Evolutionary conservation across 306 rosid species (phyloP), one percentile per base, ranked within the genome.

Genomic region (Ceratonia siliqua): DNA sequence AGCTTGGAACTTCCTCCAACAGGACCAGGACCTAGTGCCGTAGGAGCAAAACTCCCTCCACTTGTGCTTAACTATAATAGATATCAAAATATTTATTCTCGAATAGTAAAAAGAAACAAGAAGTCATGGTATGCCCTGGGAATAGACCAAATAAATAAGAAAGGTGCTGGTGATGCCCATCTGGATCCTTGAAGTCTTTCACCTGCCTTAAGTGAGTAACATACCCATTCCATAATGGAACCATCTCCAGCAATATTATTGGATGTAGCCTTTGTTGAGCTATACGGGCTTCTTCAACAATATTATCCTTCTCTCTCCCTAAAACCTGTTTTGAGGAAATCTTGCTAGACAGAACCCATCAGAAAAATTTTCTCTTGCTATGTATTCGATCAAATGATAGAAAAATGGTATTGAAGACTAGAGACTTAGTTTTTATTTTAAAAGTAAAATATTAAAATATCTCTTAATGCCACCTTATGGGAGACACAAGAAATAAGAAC

Each of bases 181-280:
- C 92, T 61, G 82, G 94, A 75, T 91, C 94, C 76, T 87, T 49
- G 66, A 91, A 91, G 59, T 89, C 89, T 59, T 84, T 73, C 41
- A 78, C 87, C 94, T 91, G 88, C 41, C 55, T 32, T 49, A 69
- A 58, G 75, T 54, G 42, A 62, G 38, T 53, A 15, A 53, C 85
- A 68, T 82, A 89, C 95, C 92, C 95, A 91, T 82, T 91, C 94
- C 97, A 91, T 81, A 33, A 91, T 83, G 79, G 91, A 78, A 82
- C 97, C 97, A 75, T 91, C 94, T 59, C 67, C 27, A 32, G 90
- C 83, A 76, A 91, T 82, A 52, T 79, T 87, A 21, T 78, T 35
- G 95, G 91, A 52, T 62, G 78, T 30, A 89, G 88, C 75, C 75
- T 78, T 9, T 84, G 70, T 70, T 68, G 87, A 79, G 88, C 88